A percentile compares a stretch with the other conserved stretches of the same genome.
Evolutionary conservation across 139 green algal species (phyloP).

Genomic region (Gonium pectorale): DNA sequence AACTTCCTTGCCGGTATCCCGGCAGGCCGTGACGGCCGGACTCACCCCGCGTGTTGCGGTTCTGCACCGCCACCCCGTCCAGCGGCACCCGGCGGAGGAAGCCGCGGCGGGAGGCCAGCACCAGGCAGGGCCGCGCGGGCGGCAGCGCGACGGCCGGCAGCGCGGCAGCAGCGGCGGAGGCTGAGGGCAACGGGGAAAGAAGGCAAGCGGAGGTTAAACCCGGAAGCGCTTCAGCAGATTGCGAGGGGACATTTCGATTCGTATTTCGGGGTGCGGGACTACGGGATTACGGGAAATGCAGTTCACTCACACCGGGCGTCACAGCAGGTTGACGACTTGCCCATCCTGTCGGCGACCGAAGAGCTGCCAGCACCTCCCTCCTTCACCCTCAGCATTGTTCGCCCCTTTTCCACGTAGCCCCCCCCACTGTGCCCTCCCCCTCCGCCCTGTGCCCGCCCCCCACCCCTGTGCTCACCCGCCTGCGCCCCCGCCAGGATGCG

Average conservation of each 20-base stretch:
- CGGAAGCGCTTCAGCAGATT: too few species aligned
- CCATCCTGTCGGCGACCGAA: too few species aligned
- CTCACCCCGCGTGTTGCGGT: slow-evolving; percentile 21
- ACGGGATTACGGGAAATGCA: too few species aligned
- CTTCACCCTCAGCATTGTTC: too few species aligned
- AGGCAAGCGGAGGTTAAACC: neutral
- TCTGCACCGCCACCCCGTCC: slow-evolving; percentile 71
- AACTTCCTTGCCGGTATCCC: neutral
- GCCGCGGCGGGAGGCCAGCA: slow-evolving; percentile 76
- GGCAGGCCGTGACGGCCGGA: neutral
- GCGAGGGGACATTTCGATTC: too few species aligned
- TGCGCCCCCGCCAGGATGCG: neutral
- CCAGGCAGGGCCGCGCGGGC: slow-evolving; percentile 52
- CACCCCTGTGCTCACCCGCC: neutral
- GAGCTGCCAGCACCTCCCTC: too few species aligned
- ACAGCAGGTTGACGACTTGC: too few species aligned
- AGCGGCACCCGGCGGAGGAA: slow-evolving; percentile 89
- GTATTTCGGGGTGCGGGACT: too few species aligned
- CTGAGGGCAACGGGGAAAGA: too few species aligned
- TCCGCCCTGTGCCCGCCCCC: neutral
- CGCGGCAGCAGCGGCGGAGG: neutral
- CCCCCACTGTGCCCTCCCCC: neutral
- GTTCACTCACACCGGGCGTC: too few species aligned
- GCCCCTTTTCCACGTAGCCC: neutral
- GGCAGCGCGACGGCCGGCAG: neutral